Percentiles rank a stretch among this genome's conserved stretches.
Conservation (phyloP, 2,329 filamentous ascomycete species). For the Biscogniauxia mediterranea region DNA sequence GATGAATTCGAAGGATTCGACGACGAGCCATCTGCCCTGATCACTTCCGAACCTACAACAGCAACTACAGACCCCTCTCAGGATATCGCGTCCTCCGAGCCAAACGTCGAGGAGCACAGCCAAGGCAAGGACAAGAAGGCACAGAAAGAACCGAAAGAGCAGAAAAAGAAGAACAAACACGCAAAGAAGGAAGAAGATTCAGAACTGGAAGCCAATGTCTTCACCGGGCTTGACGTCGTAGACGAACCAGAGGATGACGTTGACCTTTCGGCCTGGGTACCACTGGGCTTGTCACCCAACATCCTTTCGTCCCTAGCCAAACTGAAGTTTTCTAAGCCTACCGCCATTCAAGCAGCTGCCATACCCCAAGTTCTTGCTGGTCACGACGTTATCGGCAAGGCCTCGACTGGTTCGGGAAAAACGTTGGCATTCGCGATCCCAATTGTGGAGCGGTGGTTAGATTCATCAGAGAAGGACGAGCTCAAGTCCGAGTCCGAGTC, state of each 20-base stretch:
- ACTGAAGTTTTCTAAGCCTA: constrained; percentile 78
- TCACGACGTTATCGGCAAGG: constrained; percentile 92
- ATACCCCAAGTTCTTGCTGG: constrained; percentile 83
- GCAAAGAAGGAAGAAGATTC: constrained; percentile 35
- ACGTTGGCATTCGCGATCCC: constrained; percentile 93
- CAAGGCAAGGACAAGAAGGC: constrained; percentile 18
- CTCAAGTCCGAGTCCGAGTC: constrained; percentile 25
- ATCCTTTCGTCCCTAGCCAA: constrained; percentile 73
- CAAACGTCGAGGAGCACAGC: constrained; percentile 8
- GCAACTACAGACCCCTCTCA: neutral
- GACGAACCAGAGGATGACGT: constrained; percentile 57
- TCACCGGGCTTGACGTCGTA: constrained; percentile 54
- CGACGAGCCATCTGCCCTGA: constrained; percentile 40
- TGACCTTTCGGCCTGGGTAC: constrained; percentile 77
- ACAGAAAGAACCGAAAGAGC: constrained; percentile 25
- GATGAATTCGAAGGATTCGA: constrained; percentile 65
- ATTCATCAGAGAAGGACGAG: constrained; percentile 38
- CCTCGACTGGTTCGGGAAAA: constrained; percentile 93
- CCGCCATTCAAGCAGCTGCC: constrained; percentile 72
- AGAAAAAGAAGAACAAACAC: constrained; percentile 34
- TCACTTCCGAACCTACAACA: constrained; percentile 26
- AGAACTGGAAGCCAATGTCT: constrained; percentile 48
- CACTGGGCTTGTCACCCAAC: constrained; percentile 68
- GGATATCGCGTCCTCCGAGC: constrained; percentile 5
- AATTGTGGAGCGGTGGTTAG: constrained; percentile 80